Base-by-base conservation (phyloP, 2,329 filamentous ascomycete species). In the Immersiporthe knoxdaviesiana region DNA sequence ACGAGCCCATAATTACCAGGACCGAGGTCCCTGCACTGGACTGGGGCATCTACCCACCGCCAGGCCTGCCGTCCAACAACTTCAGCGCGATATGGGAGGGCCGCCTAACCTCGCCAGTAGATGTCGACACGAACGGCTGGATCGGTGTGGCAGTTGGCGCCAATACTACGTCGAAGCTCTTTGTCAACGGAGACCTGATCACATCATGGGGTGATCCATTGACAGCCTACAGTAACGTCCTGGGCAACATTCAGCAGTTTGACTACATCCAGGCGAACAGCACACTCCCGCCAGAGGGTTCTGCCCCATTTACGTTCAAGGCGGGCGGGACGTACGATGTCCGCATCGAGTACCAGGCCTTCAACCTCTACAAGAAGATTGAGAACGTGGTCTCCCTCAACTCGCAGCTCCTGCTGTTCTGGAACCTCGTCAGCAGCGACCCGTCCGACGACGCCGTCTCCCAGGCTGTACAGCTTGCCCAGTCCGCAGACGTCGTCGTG, bases 11-110 rank as follows among this genome's bases (percentile, higher is more conserved):
- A 3, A 73, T 75, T 1, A 71, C 76, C 35, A 75, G 72, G 41
- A 62, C 77, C 14, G 81, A 83, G 67, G 73, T 74, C 0, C 81
- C 81, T 1, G 79, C 79, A 8, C 76, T 81, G 2, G 79, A 83
- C 65, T 83, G 81, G 81, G 81, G 81, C 3, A 71, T 82, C 37
- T 83, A 82, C 65, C 81, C 81, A 14, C 81, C 81, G 0, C 76
- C 79, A 1, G 79, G 78, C 5, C 74, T 82, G 1, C 76, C 79
- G 11, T 82, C 79, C 0, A 83, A 79, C 68, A 83, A 83, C 70
- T 83, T 83, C 72, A 83, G 81, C 66, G 81, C 77, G 0, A 73
- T 78, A 16, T 83, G 81, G 81, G 81, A 82, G 72, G 81, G 81
- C 6, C 72, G 75, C 1, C 65, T 83, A 21, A 72, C 74, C 21